Evolutionary conservation across 75 land plant genomes (phyloP).

Genomic region (Selaginella tamariscina): DNA sequence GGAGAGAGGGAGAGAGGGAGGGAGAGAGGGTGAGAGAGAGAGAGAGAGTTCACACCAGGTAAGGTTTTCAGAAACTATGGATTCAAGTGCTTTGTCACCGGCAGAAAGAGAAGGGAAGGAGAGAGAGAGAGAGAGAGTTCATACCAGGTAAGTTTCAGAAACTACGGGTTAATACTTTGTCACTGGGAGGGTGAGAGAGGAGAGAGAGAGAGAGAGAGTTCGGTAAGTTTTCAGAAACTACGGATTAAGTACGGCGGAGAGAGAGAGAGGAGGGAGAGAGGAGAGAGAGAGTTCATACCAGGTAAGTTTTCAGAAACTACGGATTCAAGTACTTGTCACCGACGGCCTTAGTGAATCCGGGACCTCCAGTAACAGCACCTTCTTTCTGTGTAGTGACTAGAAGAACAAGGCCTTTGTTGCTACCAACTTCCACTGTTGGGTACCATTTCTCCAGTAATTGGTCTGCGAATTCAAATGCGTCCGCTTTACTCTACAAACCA

Average conservation of each 20-base stretch:
- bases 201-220: too few species aligned
- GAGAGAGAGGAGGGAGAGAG: not conserved
- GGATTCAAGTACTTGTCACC: slow-evolving; percentile 81
- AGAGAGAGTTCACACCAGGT: slow-evolving; percentile 11
- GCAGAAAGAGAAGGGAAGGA: not conserved
- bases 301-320: slow-evolving; percentile 91
- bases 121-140: not conserved
- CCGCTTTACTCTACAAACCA: slow-evolving; percentile 73
- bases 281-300: slow-evolving; percentile 24
- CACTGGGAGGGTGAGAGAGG: too few species aligned
- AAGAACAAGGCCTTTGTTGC: slow-evolving; percentile 82
- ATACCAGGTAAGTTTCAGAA: too few species aligned
- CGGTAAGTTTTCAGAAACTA: too few species aligned
- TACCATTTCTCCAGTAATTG: slow-evolving; percentile 92
- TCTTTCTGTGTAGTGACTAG: slow-evolving; percentile 94
- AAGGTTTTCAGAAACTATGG: too few species aligned
- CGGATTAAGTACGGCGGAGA: not conserved
- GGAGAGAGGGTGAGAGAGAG: not conserved
- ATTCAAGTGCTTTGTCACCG: not conserved
- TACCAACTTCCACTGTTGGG: slow-evolving; percentile 87
- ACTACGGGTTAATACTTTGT: too few species aligned
- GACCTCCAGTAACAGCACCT: slow-evolving; percentile 95
- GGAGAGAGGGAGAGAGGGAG: not conserved
- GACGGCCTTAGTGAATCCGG: slow-evolving; percentile 72
- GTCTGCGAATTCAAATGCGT: slow-evolving; percentile 85